These are phyloP conservation scores for Aspergillus diversus DNA, from an alignment of 495 filamentous ascomycete species.

Conservation along the genomic window DNA sequence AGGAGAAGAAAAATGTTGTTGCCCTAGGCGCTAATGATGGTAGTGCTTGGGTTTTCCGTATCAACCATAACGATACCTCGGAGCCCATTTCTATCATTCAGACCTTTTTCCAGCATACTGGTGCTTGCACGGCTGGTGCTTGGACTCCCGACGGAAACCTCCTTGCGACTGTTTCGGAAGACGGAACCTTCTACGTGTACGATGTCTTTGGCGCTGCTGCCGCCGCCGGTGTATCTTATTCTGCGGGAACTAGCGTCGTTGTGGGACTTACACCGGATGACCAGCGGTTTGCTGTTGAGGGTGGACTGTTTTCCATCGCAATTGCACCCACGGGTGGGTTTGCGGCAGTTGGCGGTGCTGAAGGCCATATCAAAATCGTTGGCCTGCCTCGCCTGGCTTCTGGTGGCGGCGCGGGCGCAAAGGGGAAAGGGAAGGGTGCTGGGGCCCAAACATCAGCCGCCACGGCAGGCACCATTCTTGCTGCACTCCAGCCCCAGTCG, in stretches of 20 bases:
- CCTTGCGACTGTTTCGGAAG: conserved; percentile 88
- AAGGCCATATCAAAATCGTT: conserved; percentile 80
- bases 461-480: conserved; percentile 80
- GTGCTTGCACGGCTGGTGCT: conserved; percentile 81
- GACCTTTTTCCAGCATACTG: conserved; percentile 88
- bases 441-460: conserved; percentile 51
- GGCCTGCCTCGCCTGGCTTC: conserved; percentile 72
- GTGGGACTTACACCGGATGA: conserved; percentile 82
- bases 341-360: conserved; percentile 84
- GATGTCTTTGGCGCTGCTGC: conserved; percentile 87
- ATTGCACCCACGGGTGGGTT: conserved; percentile 76
- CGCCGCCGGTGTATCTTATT: conserved; percentile 69
- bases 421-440: conserved; percentile 39
- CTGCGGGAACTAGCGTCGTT: conserved; percentile 69
- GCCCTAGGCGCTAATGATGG: conserved; percentile 93
- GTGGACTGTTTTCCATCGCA: conserved; percentile 84
- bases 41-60: conserved; percentile 89
- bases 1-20: conserved; percentile 75
- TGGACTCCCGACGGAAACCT: conserved; percentile 90
- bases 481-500: conserved; percentile 66
- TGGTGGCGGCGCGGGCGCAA: conserved; percentile 35
- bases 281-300: conserved; percentile 88
- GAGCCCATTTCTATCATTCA: conserved; percentile 79
- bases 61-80: conserved; percentile 65
- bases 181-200: conserved; percentile 87